A percentile compares a stretch with the other conserved stretches of the same genome.
These are phyloP conservation scores for Mrakia gelida DNA, from an alignment of 768 basidiomycete genomes.

Conservation along the genomic window DNA sequence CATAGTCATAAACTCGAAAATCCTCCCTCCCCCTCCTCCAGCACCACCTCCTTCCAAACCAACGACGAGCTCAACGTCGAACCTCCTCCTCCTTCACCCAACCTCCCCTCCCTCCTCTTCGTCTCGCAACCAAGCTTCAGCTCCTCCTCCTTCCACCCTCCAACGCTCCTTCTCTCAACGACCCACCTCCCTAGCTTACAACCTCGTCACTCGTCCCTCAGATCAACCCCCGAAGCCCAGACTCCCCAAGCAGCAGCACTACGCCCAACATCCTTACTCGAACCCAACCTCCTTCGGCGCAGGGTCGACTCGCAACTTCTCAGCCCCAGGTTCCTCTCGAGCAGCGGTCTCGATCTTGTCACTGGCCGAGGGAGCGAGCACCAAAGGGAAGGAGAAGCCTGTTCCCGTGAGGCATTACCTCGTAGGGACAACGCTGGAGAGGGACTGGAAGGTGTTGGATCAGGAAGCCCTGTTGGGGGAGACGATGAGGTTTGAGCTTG, in stretches of 20 bases:
- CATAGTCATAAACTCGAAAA: neutral
- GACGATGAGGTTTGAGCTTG: neutral
- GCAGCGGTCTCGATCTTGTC: neutral
- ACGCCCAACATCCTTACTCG: neutral
- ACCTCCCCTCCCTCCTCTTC: neutral
- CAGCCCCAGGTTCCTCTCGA: neutral
- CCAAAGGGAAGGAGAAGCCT: neutral
- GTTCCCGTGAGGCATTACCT: neutral
- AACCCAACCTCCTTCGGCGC: neutral
- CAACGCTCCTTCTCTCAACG: conserved; percentile 11
- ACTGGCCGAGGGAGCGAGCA: neutral
- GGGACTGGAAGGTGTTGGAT: neutral
- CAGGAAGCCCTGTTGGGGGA: neutral
- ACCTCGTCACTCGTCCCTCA: neutral
- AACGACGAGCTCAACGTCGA: neutral
- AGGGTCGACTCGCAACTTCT: neutral
- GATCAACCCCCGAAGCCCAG: neutral
- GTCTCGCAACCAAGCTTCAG: neutral
- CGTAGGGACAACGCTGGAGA: neutral
- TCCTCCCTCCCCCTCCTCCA: neutral
- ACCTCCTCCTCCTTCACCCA: neutral
- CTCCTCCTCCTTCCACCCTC: neutral
- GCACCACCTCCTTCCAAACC: neutral
- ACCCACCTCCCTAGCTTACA: neutral
- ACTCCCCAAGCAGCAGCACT: too few species aligned